A percentile compares a stretch with the other conserved stretches of the same genome.
These are phyloP conservation scores for Cyclotella baltica DNA, from an alignment of 108 stramenopile species.

Conservation along the genomic window DNA sequence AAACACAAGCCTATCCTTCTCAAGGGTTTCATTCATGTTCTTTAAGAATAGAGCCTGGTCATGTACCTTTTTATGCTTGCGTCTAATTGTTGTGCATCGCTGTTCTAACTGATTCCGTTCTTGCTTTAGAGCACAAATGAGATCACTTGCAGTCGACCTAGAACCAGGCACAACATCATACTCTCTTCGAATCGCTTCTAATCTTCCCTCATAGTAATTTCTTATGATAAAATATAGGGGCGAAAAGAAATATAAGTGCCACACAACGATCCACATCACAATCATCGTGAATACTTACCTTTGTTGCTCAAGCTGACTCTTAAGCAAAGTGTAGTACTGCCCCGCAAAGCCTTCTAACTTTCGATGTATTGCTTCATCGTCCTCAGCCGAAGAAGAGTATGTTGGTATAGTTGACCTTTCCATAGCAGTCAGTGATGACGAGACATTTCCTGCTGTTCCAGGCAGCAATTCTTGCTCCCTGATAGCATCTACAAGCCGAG, in stretches of 20 bases:
- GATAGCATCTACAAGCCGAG: constrained; percentile 52
- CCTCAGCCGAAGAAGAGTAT: constrained; percentile 71
- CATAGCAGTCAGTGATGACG: constrained; percentile 40
- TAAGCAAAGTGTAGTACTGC: constrained; percentile 90
- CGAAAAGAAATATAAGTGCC: too few species aligned
- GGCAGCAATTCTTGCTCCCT: constrained; percentile 42
- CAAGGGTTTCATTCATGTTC: constrained; percentile 83
- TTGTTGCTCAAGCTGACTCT: constrained; percentile 92
- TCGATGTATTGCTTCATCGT: constrained; percentile 88
- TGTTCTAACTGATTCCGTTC: constrained; percentile 80
- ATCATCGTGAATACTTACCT: too few species aligned
- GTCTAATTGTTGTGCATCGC: constrained; percentile 61
- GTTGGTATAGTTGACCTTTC: constrained; percentile 74
- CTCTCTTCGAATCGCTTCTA: constrained; percentile 77
- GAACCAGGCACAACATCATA: constrained; percentile 17
- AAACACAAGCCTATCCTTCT: constrained; percentile 68
- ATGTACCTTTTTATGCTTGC: constrained; percentile 59
- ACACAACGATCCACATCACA: too few species aligned
- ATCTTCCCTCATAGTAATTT: constrained; percentile 84
- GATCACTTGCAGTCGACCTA: constrained; percentile 45
- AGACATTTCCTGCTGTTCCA: background rate
- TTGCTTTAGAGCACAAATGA: constrained; percentile 78
- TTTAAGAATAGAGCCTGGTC: constrained; percentile 72
- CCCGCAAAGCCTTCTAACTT: constrained; percentile 90
- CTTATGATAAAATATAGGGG: too few species aligned